A percentile compares a stretch with the other conserved stretches of the same genome.
Evolutionary conservation across 805 yeast species (phyloP).

Genomic region (Yarrowia divulgata): DNA sequence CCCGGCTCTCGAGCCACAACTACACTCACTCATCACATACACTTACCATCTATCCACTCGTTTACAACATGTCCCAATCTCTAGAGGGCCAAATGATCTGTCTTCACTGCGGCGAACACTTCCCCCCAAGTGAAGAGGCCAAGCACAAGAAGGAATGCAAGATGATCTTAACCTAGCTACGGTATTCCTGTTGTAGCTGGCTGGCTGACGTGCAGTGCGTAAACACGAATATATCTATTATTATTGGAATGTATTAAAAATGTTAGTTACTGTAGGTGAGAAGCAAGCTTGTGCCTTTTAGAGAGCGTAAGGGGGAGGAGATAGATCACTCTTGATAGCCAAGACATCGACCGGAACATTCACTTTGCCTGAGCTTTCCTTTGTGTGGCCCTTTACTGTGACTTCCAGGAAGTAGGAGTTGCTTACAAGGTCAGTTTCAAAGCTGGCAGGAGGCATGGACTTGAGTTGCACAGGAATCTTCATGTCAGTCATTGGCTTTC

Average conservation of each 20-base stretch:
- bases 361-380: not conserved
- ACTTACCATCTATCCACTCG: not conserved
- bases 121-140: conserved; percentile 18
- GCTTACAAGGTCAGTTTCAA: conserved; percentile 8
- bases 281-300: not conserved
- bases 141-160: conserved; percentile 32
- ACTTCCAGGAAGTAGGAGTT: conserved; percentile 21
- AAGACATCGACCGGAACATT: not conserved
- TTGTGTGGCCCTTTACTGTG: not conserved
- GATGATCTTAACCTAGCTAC: conserved; percentile 8
- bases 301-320: conserved; percentile 24
- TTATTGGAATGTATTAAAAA: not conserved
- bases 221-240: not conserved
- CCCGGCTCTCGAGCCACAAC: conserved; percentile 18
- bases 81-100: conserved; percentile 27
- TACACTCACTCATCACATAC: not conserved
- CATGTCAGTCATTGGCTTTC: conserved; percentile 14
- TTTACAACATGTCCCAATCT: not conserved
- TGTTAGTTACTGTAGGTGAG: not conserved
- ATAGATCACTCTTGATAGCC: conserved; percentile 1
- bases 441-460: conserved; percentile 5
- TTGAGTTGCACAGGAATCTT: conserved; percentile 10
- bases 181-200: too few relatives aligned
- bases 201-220: too few relatives aligned
- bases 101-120: conserved; percentile 31